Conservation (phyloP, 306 rosid species). For the Cucurbita moschata region DNA sequence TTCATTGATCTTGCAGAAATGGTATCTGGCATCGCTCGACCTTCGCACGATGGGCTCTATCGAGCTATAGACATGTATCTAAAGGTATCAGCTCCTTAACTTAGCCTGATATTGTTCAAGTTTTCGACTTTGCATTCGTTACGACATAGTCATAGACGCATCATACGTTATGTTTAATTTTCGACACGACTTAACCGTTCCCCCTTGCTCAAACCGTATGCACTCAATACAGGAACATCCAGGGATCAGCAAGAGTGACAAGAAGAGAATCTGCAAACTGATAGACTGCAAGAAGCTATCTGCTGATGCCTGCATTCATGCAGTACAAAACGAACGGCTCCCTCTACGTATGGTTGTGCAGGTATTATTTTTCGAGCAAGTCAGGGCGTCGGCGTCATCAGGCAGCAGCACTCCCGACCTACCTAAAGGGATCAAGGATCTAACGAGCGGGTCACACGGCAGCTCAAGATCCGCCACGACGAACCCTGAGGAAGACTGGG, state of each 20-base stretch:
- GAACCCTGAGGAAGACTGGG: conserved; percentile 69
- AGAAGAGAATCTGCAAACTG: conserved; percentile 79
- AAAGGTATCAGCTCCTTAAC: conserved; percentile 39
- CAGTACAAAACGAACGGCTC: conserved; percentile 89
- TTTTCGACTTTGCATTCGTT: too few species aligned
- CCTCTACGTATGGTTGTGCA: conserved; percentile 90
- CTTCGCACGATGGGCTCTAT: conserved; percentile 81
- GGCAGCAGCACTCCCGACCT: conserved; percentile 95
- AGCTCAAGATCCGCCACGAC: conserved; percentile 85
- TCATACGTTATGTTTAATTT: neutral
- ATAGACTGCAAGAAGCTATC: conserved; percentile 90
- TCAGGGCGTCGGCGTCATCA: conserved; percentile 56
- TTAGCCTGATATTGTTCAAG: neutral
- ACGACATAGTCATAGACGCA: neutral
- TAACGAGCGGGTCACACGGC: conserved; percentile 49
- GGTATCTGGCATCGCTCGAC: conserved; percentile 53
- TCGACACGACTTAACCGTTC: neutral
- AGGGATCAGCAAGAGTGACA: conserved; percentile 69
- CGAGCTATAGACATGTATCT: conserved; percentile 86
- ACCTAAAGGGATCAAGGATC: conserved; percentile 54
- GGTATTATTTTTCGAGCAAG: conserved; percentile 88
- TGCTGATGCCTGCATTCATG: conserved; percentile 82
- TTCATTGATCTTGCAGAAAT: conserved; percentile 70
- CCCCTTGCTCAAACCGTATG: neutral
- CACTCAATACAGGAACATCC: conserved; percentile 57